Conservation (phyloP, 108 stramenopile genomes). For the Nitzschia sp. region DNA sequence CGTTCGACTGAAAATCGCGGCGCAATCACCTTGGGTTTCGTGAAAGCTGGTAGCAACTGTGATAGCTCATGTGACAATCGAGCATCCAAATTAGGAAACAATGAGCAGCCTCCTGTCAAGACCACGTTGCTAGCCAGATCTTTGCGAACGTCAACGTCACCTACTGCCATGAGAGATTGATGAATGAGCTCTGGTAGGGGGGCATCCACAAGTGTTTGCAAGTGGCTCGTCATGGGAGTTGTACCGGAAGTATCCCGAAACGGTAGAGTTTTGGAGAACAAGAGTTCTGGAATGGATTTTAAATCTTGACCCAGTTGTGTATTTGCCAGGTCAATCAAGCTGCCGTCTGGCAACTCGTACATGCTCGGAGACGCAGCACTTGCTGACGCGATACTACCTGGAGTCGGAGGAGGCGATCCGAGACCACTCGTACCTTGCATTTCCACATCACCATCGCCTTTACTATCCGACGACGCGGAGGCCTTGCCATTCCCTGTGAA, state of each 20-base stretch:
- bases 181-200: constrained; percentile 76
- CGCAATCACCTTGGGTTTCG: constrained; percentile 73
- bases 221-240: constrained; percentile 8
- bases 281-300: constrained; percentile 60
- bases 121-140: constrained; percentile 75
- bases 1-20: constrained; percentile 68
- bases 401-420: constrained; percentile 14
- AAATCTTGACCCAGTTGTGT: constrained; percentile 63
- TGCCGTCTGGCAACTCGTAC: constrained; percentile 78
- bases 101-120: constrained; percentile 69
- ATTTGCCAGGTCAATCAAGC: constrained; percentile 49
- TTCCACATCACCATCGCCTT: not conserved
- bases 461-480: constrained; percentile 28
- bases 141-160: constrained; percentile 83
- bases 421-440: constrained; percentile 2
- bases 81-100: constrained; percentile 66
- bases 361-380: constrained; percentile 2
- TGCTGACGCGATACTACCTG: constrained; percentile 13
- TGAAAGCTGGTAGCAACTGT: constrained; percentile 53
- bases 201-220: constrained; percentile 38
- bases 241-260: constrained; percentile 16
- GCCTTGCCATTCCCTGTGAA: constrained; percentile 23
- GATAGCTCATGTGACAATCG: constrained; percentile 70
- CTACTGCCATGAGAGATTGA: constrained; percentile 67
- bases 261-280: constrained; percentile 66